Conservation (phyloP, 1,139 yeast genomes). For the Zygoascus hellenicus region DNA sequence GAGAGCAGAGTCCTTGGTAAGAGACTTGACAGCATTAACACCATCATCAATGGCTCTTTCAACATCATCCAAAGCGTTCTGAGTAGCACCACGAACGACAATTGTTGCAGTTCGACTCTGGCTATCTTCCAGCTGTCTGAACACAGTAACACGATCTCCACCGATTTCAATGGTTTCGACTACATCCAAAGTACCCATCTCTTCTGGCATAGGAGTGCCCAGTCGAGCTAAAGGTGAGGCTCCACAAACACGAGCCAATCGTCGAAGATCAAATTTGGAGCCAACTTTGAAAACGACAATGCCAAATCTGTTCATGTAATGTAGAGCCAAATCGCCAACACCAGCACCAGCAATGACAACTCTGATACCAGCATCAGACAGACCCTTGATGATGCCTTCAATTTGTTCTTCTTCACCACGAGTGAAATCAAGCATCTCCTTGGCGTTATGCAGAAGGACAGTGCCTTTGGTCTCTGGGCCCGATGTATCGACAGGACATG, state of each 20-base stretch:
- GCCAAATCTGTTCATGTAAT: conserved; percentile 81
- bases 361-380: conserved; percentile 75
- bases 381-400: conserved; percentile 79
- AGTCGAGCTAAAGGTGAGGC: conserved; percentile 94
- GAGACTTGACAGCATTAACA: conserved; percentile 84
- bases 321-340: conserved; percentile 88
- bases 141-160: conserved; percentile 93
- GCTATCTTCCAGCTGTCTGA: conserved; percentile 62
- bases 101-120: conserved; percentile 73
- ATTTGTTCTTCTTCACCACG: conserved; percentile 95
- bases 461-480: conserved; percentile 98
- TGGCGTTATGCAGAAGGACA: conserved; percentile 87
- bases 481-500: conserved; percentile 90
- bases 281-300: conserved; percentile 85
- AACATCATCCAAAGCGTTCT: conserved; percentile 83
- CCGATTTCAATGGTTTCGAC: conserved; percentile 94
- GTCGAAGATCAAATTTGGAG: conserved; percentile 87
- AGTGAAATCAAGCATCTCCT: conserved; percentile 93
- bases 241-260: conserved; percentile 94
- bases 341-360: conserved; percentile 92
- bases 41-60: conserved; percentile 98
- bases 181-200: conserved; percentile 79
- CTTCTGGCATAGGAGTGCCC: conserved; percentile 95
- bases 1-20: conserved; percentile 70
- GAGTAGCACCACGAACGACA: conserved; percentile 95